Base-by-base conservation (phyloP, 805 yeast species). In the Candida chilensis region DNA sequence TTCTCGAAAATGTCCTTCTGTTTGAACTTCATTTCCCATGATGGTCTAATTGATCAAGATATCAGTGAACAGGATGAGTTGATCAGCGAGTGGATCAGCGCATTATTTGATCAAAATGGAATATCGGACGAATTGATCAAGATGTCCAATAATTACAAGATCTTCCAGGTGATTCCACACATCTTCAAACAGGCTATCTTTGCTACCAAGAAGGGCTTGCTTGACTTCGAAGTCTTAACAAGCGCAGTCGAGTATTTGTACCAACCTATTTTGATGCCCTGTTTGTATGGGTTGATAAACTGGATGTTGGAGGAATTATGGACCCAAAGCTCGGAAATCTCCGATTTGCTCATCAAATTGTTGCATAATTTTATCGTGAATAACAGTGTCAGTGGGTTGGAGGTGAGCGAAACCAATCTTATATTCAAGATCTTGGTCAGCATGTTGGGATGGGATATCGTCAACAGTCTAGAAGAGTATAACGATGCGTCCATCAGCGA, bases 211-310 rank as follows among this genome's bases (percentile, higher is more conserved):
- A 52, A 65, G 16, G 73, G 71, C 2, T 53, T 72, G 10, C 61
- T 84, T 3, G 79, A 75, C 38, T 48, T 67, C 7, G 78, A 76
- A 4, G 67, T 74, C 4, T 59, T 86, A 24, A 67, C 65, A 28
- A 83, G 82, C 33, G 96, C 96, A 0, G 60, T 90, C 20, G 96
- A 88, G 44, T 86, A 88, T 44, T 81, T 90, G 40, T 61, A 82
- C 27, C 95, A 88, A 44, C 81, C 85, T 3, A 82, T 84, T 38
- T 60, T 90, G 39, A 60, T 82, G 2, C n/a, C n/a, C n/a, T n/a
- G n/a, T n/a, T n/a, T n/a, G n/a, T n/a, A n/a, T n/a, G n/a, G n/a
- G n/a, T n/a, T n/a, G n/a, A n/a, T n/a, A n/a, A n/a, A n/a, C n/a
- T n/a, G n/a, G n/a, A n/a, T n/a, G n/a, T n/a, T n/a, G n/a, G n/a